Evolutionary conservation across 345 rosid species (phyloP), one percentile per base, ranked within the genome.

Genomic region (Hypericum perforatum): DNA sequence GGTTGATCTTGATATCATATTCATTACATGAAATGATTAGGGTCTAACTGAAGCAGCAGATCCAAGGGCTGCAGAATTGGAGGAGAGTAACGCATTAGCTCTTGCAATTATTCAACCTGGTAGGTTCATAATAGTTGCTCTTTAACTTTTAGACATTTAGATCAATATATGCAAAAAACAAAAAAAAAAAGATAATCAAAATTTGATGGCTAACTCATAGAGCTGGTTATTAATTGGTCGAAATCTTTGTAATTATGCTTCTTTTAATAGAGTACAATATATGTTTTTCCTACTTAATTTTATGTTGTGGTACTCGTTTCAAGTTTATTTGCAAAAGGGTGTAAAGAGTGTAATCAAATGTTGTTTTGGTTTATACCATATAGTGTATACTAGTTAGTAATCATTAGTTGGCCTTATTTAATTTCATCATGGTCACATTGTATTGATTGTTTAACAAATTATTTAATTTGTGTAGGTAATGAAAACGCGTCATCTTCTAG

Each of bases 31-130:
- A 11, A 51, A 32, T 59, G 39, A 59, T 37, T 45, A 92, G 99
- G 95, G 94, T 58, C 59, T 89, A 54, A 69, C 58, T 49, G 99
- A 94, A 75, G 45, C 84, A 45, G 79, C 84, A 45, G 79, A 94
- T 62, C 82, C 94, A 39, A 71, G 66, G 63, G 87, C 89, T 44
- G 63, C 78, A 46, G 89, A 86, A 61, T 71, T 94, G 16, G 95
- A 85, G 68, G 80, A 84, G 70, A 78, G 53, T 53, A 94, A 94
- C 40, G 99, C 99, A 16, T 60, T 86, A 37, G 94, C 99, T 58
- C 95, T 94, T 44, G 99, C 97, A 11, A 94, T 94, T 55, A 54
- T 82, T 64, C 84, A 80, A 53, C 71, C 76, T 39, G 86, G 99
- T 84, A 76, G 16, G 70, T 51, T 9, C 5, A 22, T 50, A 3